Evolutionary conservation across 2,329 filamentous ascomycete genomes (phyloP), one percentile per base, ranked within the genome.

Genomic region (Monilinia aucupariae): DNA sequence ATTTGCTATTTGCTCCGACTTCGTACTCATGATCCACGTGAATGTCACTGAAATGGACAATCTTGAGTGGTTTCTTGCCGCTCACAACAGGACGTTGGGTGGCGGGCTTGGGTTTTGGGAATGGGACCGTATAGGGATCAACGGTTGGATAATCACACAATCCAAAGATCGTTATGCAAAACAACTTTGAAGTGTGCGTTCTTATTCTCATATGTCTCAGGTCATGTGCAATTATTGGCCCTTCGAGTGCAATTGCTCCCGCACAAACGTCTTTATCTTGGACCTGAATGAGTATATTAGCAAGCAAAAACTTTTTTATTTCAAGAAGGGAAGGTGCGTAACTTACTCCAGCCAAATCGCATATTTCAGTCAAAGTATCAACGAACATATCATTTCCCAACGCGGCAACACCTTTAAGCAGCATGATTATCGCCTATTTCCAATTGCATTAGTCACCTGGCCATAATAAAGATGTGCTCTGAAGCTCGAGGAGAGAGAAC

Each of bases 91-190:
- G 76, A 20, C 75, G 73, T 49, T 59, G 65, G 7, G 67, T 71
- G 7, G 69, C 63, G 41, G 75, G 72, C 61, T 76, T 76, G 5
- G 73, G 51, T 32, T 75, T 74, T 25, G 66, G 65, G 48, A 78
- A 76, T 2, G 69, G 53, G 1, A 78, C 69, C 5, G 68, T 71
- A 55, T 75, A 74, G 1, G 72, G 64, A 25, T 70, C 70, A 17
- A 77, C 73, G 6, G 65, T 66, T 2, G 76, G 77, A n/a, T 72
- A 75, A 8, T 47, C 47, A 47, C 68, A 69, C 22, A 69, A 59
- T 9, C 83, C 82, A n/a, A 84, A 72, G 62, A 85, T 72, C 10
- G 79, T 79, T 39, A 79, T 75, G 68, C 82, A 85, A 49, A 85
- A 79, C 6, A 81, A 74, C 34, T 80, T 71, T 25, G 82, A 78